Base-by-base conservation (phyloP, 129 eudicot species). In the Calendula officinalis region DNA sequence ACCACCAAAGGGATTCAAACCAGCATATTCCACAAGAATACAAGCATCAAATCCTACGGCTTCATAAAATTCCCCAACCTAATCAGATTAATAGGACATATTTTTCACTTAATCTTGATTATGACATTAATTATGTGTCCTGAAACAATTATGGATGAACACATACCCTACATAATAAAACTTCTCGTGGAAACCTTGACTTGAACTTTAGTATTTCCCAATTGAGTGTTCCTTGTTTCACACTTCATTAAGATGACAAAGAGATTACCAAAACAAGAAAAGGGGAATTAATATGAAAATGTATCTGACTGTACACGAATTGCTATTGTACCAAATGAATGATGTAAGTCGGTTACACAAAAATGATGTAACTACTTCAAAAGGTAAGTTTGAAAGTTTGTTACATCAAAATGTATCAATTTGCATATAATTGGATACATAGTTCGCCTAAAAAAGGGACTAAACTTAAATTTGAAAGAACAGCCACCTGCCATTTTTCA, bases 1-100 rank as follows among this genome's bases (percentile, higher is more conserved):
- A 65, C 99, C 99, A 57, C 97, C 91, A 83, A 94, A 85, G 55
- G 99, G 99, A 76, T 94, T 94, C 56, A 94, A 76, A 60, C 99
- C 99, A 73, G 99, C 99, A 66, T 81, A 85, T 70, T 94, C 99
- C 71, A 88, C 97, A 65, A 94, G 95, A 61, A 88, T 53, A 77
- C 99, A 94, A 61, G 99, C 99, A 82, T 94, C 99, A 65, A 88
- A 66, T 14, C 99, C 99, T 52, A 94, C 80, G 2, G 99, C 95
- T 80, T 94, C 99, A 75, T 94, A 94, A 51, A 94, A 94, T 0
- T 94, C 99, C 51, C 99, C 99, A 15, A 94, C 99, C 99, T 94
- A 60, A 34, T 62, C 38, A 67, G 39, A 68, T 13, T 9, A n/a
- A n/a, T n/a, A n/a, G 41, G 34, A 47, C 53, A 4, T 9, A 22